phyloP scores from a whole-genome alignment of 495 filamentous ascomycete species.

The Alectoria sarmentosa region DNA sequence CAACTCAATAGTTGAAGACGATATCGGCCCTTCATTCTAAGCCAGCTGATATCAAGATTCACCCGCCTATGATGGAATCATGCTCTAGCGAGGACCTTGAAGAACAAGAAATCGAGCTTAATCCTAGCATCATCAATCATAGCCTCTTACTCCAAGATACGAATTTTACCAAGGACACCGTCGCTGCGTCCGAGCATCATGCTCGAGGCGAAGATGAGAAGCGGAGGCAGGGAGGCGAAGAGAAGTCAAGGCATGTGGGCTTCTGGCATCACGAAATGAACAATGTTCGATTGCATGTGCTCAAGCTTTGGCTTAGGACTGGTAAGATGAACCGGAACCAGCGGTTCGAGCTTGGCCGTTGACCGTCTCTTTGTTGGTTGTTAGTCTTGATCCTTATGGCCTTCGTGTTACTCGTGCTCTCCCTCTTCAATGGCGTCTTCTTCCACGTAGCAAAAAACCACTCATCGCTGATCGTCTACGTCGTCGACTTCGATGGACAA shows the following conservation, averaged over 20 bases:
- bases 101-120: not conserved
- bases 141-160: not conserved
- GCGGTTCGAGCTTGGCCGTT: not conserved
- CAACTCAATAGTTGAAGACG: not conserved
- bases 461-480: constrained; percentile 43
- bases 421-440: constrained; percentile 55
- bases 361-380: not conserved
- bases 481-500: constrained; percentile 61
- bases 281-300: constrained; percentile 39
- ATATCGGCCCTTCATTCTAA: not conserved
- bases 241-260: constrained; percentile 35
- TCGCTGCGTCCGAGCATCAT: not conserved
- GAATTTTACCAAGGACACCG: not conserved
- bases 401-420: constrained; percentile 49
- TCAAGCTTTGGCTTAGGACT: constrained; percentile 35
- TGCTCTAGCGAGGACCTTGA: not conserved
- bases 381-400: constrained; percentile 46
- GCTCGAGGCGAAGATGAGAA: not conserved
- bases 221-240: not conserved
- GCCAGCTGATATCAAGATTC: not conserved
- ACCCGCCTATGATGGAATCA: not conserved
- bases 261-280: constrained; percentile 47
- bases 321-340: constrained; percentile 30
- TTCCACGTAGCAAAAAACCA: constrained; percentile 45
- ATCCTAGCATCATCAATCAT: not conserved